phyloP scores from a whole-genome alignment of 2,329 filamentous ascomycete species.

The Fusarium incarnatum region DNA sequence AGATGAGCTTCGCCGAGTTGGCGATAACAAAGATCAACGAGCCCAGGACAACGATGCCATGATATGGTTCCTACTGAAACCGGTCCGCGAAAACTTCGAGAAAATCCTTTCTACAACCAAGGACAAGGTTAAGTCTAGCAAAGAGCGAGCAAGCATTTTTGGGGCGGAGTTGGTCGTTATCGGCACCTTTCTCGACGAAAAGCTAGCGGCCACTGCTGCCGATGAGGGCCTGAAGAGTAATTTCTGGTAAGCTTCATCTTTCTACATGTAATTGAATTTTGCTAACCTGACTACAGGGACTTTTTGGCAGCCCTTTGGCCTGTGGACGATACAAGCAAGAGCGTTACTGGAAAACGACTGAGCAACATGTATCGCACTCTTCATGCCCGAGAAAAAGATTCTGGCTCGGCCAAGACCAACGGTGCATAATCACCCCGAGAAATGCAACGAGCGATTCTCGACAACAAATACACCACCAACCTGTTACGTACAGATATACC shows the following conservation, averaged over 20 bases:
- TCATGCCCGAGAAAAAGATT: conserved; percentile 50
- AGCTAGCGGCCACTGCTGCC: conserved; percentile 56
- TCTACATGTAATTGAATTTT: background rate
- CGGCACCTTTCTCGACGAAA: conserved; percentile 69
- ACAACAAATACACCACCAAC: conserved; percentile 1
- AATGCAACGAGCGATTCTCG: background rate
- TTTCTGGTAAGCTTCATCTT: conserved; percentile 58
- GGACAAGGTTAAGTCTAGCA: conserved; percentile 71
- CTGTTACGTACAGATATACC: conserved; percentile 36
- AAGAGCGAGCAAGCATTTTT: conserved; percentile 70
- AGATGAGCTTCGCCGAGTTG: conserved; percentile 59
- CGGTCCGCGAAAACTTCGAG: conserved; percentile 70
- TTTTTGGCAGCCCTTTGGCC: conserved; percentile 61
- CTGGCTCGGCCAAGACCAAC: conserved; percentile 49
- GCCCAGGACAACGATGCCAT: conserved; percentile 59
- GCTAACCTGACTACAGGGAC: conserved; percentile 52
- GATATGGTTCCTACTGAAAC: conserved; percentile 65
- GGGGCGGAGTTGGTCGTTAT: conserved; percentile 71
- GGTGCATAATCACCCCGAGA: conserved; percentile 45
- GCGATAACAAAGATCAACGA: conserved; percentile 63
- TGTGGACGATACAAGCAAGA: conserved; percentile 59
- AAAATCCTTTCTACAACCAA: conserved; percentile 70
- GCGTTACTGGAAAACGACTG: conserved; percentile 57
- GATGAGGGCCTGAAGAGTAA: conserved; percentile 60
- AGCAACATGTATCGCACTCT: conserved; percentile 60